phyloP scores from a whole-genome alignment of 169 alveolate genomes.

The Plasmodium gallinaceum region DNA sequence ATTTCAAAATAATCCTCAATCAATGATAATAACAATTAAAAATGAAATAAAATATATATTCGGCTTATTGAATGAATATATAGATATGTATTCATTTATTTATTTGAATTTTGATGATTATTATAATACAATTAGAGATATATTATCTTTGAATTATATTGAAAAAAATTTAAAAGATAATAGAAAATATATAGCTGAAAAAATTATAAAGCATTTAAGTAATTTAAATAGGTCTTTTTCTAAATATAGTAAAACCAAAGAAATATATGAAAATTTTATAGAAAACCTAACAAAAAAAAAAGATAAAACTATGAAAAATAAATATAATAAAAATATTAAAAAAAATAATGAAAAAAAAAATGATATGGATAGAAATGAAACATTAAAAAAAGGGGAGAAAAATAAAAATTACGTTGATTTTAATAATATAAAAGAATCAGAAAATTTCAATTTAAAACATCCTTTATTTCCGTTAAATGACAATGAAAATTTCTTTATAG shows the following conservation, averaged over 20 bases:
- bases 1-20: constrained; percentile 1
- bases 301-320: neutral
- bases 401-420: neutral
- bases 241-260: constrained; percentile 12
- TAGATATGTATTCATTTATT: constrained; percentile 20
- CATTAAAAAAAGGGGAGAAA: neutral
- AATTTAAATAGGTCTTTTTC: constrained; percentile 9
- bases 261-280: constrained; percentile 22
- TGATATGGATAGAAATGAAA: neutral
- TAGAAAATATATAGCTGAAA: constrained; percentile 11
- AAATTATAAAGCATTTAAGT: constrained; percentile 1
- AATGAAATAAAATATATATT: constrained; percentile 8
- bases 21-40: neutral
- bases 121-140: constrained; percentile 4
- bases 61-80: constrained; percentile 15
- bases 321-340: neutral
- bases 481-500: neutral
- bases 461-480: neutral
- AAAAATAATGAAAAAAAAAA: neutral
- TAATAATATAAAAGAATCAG: neutral
- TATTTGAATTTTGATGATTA: constrained; percentile 2
- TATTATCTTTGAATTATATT: constrained; percentile 31
- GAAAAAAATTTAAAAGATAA: constrained; percentile 19
- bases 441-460: neutral
- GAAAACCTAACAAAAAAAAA: constrained; percentile 2